A percentile compares a stretch with the other conserved stretches of the same genome.
Conservation (phyloP, 2,329 filamentous ascomycete species). For the Paradendryphiella salina region DNA sequence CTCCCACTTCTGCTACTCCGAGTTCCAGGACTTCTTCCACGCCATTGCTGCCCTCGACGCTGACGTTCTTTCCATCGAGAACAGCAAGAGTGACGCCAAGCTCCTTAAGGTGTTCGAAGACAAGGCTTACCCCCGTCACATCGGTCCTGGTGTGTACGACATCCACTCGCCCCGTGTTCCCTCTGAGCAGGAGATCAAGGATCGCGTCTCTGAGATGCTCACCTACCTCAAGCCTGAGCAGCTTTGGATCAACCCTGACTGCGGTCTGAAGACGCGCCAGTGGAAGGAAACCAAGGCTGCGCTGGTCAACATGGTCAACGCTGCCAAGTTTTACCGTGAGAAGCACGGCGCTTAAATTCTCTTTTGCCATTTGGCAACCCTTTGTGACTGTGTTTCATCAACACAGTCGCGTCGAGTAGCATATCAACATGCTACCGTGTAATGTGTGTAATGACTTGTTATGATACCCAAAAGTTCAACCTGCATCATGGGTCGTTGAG, state of each 20-base stretch:
- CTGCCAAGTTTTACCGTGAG: conserved; percentile 93
- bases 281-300: conserved; percentile 99
- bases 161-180: conserved; percentile 99
- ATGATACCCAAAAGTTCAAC: conserved; percentile 52
- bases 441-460: conserved; percentile 47
- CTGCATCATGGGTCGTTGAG: conserved; percentile 46
- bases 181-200: conserved; percentile 96
- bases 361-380: conserved; percentile 29
- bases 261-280: conserved; percentile 97
- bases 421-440: conserved; percentile 47
- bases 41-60: conserved; percentile 97
- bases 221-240: conserved; percentile 93
- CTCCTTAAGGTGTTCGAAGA: conserved; percentile 98
- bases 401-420: conserved; percentile 37
- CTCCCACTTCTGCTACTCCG: conserved; percentile 99
- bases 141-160: conserved; percentile 98
- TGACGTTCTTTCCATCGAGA: conserved; percentile 98
- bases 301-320: conserved; percentile 94
- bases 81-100: conserved; percentile 99
- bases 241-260: conserved; percentile 99
- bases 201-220: conserved; percentile 97
- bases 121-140: conserved; percentile 95
- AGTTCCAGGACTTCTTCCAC: conserved; percentile 99
- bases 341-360: conserved; percentile 70
- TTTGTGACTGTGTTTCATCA: conserved; percentile 39